Base-by-base conservation (phyloP, 805 yeast species). In the Pichia rugopelliculosa region DNA sequence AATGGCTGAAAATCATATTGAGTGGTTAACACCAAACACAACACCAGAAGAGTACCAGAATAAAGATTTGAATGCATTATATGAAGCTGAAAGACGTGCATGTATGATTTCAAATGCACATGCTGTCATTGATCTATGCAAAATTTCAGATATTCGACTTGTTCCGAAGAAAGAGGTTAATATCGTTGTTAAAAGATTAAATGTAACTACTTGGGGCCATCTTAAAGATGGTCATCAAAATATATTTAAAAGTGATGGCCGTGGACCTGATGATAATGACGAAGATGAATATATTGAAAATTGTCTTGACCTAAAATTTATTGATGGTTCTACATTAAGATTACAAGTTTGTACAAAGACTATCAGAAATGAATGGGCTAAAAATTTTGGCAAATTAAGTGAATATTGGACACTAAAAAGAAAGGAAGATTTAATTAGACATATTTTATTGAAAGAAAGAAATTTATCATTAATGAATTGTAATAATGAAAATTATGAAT, bases 291-390 rank as follows among this genome's bases (percentile, higher is more conserved):
- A 30, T 56, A 48, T 62, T 1, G 79, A 79, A 45, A 71, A 80
- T 3, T 72, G 73, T 8, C 77, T 87, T 53, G 77, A 76, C 41
- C 67, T 87, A 1, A 62, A 60, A 4, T 66, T 80, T 55, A 53
- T 55, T 1, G 72, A 77, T 48, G 82, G 80, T 0, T 55, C 75
- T 0, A 50, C 45, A 0, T 50, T 84, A 12, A 69, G 73, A 39
- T 61, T 87, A 11, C 76, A 80, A 47, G 87, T 93, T 0, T 77
- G 80, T 3, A 68, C 69, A 50, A 54, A 67, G 17, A 33, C 27
- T 0, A 57, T 74, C 0, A 69, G 91, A 41, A 76, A 79, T 54
- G 76, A 75, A 52, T 90, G 96, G 98, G 71, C 83, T 0, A n/a
- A 22, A 0, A 64, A 78, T 44, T 64, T 90, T 30, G 52, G 47